These are phyloP conservation scores for Viola pubescens DNA, from an alignment of 441 rosid species.

Conservation along the genomic window DNA sequence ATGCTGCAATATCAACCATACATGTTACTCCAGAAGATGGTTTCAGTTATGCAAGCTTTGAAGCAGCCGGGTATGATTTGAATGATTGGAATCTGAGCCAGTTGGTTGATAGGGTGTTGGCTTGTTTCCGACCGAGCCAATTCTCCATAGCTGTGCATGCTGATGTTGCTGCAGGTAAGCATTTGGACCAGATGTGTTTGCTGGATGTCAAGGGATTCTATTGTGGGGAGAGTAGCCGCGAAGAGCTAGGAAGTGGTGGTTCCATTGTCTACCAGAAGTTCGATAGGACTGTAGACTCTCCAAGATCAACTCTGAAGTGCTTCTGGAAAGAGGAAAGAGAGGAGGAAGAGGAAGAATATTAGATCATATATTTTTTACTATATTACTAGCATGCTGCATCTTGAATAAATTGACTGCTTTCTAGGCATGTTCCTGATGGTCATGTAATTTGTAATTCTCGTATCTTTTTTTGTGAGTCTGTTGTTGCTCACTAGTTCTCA, in stretches of 20 bases:
- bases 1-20: slow-evolving; percentile 58
- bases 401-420: slow-evolving; percentile 18
- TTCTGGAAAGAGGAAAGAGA: slow-evolving; percentile 51
- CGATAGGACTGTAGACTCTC: slow-evolving; percentile 30
- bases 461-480: too few species aligned
- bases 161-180: slow-evolving; percentile 19
- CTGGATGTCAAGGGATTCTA: slow-evolving; percentile 46
- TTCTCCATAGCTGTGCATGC: slow-evolving; percentile 61
- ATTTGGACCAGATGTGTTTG: slow-evolving; percentile 21
- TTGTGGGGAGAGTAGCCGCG: slow-evolving; percentile 41
- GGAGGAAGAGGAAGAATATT: slow-evolving; percentile 29
- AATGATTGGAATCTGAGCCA: slow-evolving; percentile 25
- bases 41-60: slow-evolving; percentile 87
- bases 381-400: not conserved
- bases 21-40: slow-evolving; percentile 80
- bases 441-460: not conserved
- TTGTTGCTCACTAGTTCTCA: too few species aligned
- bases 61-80: slow-evolving; percentile 51
- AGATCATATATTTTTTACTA: not conserved
- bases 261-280: slow-evolving; percentile 55
- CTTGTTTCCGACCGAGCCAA: slow-evolving; percentile 53
- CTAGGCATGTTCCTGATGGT: slow-evolving; percentile 16
- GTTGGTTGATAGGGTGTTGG: slow-evolving; percentile 52
- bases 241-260: slow-evolving; percentile 54
- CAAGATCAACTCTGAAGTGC: slow-evolving; percentile 50